Evolutionary conservation across 305 asterid genomes (phyloP).

Genomic region (Vinca major): DNA sequence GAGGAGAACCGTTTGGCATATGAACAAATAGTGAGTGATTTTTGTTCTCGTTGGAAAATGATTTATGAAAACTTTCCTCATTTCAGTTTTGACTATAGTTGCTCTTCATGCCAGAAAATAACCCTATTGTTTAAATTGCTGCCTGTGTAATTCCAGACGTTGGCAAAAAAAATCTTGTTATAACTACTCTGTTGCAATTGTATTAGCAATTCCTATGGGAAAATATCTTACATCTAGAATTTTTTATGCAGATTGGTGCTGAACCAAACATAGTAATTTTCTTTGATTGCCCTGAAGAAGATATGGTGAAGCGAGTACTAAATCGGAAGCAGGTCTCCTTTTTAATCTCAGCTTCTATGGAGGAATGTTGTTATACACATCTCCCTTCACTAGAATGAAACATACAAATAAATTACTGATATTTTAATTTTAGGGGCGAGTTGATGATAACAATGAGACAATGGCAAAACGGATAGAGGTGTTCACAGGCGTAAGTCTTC

Average conservation of each 20-base stretch:
- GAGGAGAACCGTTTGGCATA: conserved; percentile 83
- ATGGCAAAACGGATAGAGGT: conserved; percentile 68
- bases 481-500: conserved; percentile 60
- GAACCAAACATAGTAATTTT: conserved; percentile 88
- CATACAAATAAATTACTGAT: conserved; percentile 13
- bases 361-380: conserved; percentile 1
- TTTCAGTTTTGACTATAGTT: neutral
- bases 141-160: neutral
- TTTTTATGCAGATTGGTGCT: conserved; percentile 49
- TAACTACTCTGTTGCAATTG: neutral
- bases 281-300: conserved; percentile 85
- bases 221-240: neutral
- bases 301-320: conserved; percentile 82
- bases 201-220: neutral
- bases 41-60: conserved; percentile 16
- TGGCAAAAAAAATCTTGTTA: conserved; percentile 1
- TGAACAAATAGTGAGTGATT: conserved; percentile 66
- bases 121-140: neutral
- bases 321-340: conserved; percentile 67
- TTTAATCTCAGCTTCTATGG: neutral
- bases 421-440: conserved; percentile 55
- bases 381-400: conserved; percentile 4
- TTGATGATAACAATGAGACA: conserved; percentile 83
- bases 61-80: neutral
- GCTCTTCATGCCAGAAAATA: neutral